Conservation (phyloP, 176 grass and related monocot genomes). For the Bolboschoenus planiculmis region DNA sequence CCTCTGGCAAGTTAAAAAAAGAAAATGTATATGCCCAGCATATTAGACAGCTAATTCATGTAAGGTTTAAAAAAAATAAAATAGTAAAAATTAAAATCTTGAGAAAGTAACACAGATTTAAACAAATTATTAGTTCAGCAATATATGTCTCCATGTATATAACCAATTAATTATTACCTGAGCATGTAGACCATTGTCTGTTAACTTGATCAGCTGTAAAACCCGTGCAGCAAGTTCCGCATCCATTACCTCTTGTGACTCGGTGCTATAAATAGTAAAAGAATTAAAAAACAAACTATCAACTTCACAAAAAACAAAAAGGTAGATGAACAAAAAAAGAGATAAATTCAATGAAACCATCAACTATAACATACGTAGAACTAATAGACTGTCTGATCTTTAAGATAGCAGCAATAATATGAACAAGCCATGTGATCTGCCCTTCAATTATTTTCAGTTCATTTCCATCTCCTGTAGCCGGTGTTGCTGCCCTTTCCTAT, state of each 20-base stretch:
- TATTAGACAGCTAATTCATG: background rate
- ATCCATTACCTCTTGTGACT: conserved; percentile 93
- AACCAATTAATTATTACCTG: conserved; percentile 52
- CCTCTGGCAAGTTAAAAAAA: conserved; percentile 60
- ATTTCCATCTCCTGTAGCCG: conserved; percentile 55
- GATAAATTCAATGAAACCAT: background rate
- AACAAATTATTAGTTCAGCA: background rate
- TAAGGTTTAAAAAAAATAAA: background rate
- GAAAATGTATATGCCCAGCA: background rate
- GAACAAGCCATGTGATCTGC: conserved; percentile 95
- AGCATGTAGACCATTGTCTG: conserved; percentile 62
- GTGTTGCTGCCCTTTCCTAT: conserved; percentile 85
- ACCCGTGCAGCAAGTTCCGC: conserved; percentile 92
- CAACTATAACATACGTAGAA: conserved; percentile 46
- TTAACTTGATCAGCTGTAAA: conserved; percentile 87
- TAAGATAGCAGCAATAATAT: conserved; percentile 94
- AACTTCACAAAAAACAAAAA: conserved; percentile 22
- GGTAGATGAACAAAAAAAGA: conserved; percentile 8
- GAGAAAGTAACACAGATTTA: background rate
- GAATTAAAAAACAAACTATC: conserved; percentile 6
- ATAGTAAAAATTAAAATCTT: background rate
- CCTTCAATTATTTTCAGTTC: conserved; percentile 91
- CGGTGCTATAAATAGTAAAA: conserved; percentile 40
- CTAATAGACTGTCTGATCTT: conserved; percentile 76
- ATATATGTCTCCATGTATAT: background rate